phyloP scores from a whole-genome alignment of 164 flowering plant species.

The Berberis thunbergii region DNA sequence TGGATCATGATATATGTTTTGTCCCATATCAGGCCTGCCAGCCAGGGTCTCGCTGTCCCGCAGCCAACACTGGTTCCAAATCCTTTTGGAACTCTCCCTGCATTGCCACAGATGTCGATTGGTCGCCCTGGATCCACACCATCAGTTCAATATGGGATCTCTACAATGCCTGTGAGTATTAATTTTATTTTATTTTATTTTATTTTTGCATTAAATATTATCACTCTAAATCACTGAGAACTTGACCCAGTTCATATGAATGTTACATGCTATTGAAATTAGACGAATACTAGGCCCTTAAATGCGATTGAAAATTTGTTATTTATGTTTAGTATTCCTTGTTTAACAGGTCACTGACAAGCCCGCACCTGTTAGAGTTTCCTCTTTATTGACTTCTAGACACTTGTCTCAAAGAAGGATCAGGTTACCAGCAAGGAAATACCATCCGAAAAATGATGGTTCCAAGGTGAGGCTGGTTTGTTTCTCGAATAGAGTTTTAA shows the following conservation, averaged over 20 bases:
- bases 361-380: constrained; percentile 24
- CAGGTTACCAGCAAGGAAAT: constrained; percentile 78
- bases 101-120: constrained; percentile 15
- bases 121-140: constrained; percentile 61
- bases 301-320: not conserved
- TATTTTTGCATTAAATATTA: no score
- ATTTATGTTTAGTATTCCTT: no score
- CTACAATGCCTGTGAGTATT: constrained; percentile 64
- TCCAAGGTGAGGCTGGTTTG: constrained; percentile 45
- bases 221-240: not conserved
- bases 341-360: constrained; percentile 64
- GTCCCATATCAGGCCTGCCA: no score
- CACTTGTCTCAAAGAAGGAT: constrained; percentile 80
- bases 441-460: constrained; percentile 64
- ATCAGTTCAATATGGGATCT: constrained; percentile 84
- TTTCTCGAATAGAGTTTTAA: no score
- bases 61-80: constrained; percentile 46
- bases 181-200: no score
- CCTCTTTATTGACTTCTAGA: constrained; percentile 67
- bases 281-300: no score
- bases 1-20: no score
- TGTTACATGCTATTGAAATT: not conserved
- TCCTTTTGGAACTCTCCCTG: constrained; percentile 83
- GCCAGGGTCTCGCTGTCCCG: constrained; percentile 19
- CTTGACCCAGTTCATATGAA: not conserved